Percentiles rank a stretch among this genome's conserved stretches.
phyloP scores from a whole-genome alignment of 73 alveolate species.

The Symbiodinium pilosum region DNA sequence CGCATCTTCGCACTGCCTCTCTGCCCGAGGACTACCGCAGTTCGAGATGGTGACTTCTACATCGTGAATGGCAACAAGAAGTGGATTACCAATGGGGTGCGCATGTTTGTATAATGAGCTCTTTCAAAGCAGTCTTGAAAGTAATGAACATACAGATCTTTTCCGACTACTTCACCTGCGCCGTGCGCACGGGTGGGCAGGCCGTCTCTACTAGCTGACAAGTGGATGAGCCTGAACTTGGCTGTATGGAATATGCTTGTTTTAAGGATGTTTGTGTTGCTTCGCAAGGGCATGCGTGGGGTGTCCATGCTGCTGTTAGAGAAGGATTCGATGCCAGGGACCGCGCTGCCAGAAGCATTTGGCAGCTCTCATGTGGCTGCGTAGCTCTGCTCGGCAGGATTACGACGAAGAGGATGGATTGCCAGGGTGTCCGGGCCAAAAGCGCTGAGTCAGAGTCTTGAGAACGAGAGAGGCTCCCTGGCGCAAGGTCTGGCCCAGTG shows the following conservation, averaged over 20 bases:
- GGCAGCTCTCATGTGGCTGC: neutral
- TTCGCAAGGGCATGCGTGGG: constrained; percentile 50
- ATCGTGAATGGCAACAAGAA: constrained; percentile 76
- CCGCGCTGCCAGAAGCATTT: neutral
- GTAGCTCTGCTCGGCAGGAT: neutral
- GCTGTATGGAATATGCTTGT: neutral
- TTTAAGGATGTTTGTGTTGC: neutral
- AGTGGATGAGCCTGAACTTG: no score
- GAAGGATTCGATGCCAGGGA: constrained; percentile 34
- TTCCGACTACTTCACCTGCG: constrained; percentile 88
- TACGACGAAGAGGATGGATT: constrained; percentile 69
- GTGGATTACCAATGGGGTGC: constrained; percentile 76
- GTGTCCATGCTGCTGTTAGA: constrained; percentile 60
- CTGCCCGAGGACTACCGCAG: constrained; percentile 27
- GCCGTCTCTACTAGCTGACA: neutral
- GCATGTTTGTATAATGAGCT: neutral
- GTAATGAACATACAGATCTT: neutral
- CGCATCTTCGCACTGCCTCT: no score
- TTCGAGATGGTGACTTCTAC: constrained; percentile 62
- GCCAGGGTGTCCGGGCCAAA: constrained; percentile 23
- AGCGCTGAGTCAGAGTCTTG: neutral
- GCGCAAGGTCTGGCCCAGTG: constrained; percentile 47
- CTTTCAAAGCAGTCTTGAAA: neutral
- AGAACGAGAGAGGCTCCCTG: neutral
- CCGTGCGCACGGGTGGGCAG: constrained; percentile 87